Evolutionary conservation across 345 rosid genomes (phyloP).

Genomic region (Barbarea vulgaris): DNA sequence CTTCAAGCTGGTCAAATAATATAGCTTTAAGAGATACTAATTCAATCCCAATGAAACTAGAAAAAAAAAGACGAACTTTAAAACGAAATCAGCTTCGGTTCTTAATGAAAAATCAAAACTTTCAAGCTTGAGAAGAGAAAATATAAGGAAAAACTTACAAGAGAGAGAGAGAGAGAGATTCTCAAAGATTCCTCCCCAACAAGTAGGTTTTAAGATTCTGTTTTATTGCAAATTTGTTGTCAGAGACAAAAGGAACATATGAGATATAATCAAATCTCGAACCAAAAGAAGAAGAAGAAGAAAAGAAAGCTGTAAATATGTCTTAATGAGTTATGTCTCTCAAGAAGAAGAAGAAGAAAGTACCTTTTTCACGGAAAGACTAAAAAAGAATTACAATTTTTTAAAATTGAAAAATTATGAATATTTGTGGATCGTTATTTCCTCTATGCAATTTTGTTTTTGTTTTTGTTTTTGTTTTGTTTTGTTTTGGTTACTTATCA

Average conservation of each 20-base stretch:
- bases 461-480: no score
- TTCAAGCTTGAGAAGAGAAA: not conserved
- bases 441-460: no score
- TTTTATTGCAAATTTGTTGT: conserved; percentile 21
- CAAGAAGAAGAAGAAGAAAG: not conserved
- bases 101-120: not conserved
- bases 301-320: conserved; percentile 26
- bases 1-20: conserved; percentile 33
- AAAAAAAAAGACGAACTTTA: not conserved
- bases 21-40: conserved; percentile 35
- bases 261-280: conserved; percentile 16
- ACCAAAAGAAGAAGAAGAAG: not conserved
- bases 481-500: not conserved
- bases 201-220: not conserved
- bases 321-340: conserved; percentile 30
- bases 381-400: not conserved
- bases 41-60: not conserved
- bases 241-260: conserved; percentile 43
- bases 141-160: conserved; percentile 40
- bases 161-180: conserved; percentile 36
- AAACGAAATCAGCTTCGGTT: conserved; percentile 9
- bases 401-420: not conserved
- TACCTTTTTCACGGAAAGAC: conserved; percentile 25
- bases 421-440: conserved; percentile 39
- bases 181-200: conserved; percentile 44